phyloP scores from a whole-genome alignment of 257 asterid species.

The Salvia rosmarinus region DNA sequence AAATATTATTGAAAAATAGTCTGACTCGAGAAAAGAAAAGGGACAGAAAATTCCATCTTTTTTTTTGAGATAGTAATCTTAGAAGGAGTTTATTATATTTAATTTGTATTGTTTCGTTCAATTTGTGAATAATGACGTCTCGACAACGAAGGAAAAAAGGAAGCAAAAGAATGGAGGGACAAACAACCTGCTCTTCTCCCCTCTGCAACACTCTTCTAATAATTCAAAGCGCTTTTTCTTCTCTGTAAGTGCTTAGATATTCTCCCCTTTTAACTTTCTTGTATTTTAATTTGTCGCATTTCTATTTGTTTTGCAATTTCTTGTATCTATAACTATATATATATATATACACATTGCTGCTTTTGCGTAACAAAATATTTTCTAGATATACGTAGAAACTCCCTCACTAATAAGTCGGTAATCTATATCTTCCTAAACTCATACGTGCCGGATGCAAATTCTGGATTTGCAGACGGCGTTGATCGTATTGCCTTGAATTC shows the following conservation, averaged over 20 bases:
- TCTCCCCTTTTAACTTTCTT: background rate
- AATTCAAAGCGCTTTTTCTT: slow-evolving; percentile 46
- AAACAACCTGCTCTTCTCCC: slow-evolving; percentile 40
- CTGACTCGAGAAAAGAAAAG: too few relatives aligned
- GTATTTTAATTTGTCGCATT: background rate
- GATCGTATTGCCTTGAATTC: slow-evolving; percentile 20
- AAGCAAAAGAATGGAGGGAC: background rate
- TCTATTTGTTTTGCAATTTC: background rate
- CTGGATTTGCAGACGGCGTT: slow-evolving; percentile 8
- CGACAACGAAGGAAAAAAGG: background rate
- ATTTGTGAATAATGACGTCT: background rate
- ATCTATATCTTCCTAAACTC: background rate
- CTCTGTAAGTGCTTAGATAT: slow-evolving; percentile 38
- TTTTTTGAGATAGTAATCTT: too few relatives aligned
- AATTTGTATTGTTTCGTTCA: background rate
- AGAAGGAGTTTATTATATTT: too few relatives aligned
- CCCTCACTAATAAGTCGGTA: background rate
- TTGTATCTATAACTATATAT: background rate
- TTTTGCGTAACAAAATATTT: background rate
- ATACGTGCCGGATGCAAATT: background rate
- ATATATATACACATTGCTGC: background rate
- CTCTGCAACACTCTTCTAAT: slow-evolving; percentile 48
- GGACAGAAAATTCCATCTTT: too few relatives aligned
- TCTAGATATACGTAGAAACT: background rate
- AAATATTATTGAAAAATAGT: too few relatives aligned